Evolutionary conservation across 2,329 filamentous ascomycete species (phyloP).

Genomic region (Alternaria brassicicola): DNA sequence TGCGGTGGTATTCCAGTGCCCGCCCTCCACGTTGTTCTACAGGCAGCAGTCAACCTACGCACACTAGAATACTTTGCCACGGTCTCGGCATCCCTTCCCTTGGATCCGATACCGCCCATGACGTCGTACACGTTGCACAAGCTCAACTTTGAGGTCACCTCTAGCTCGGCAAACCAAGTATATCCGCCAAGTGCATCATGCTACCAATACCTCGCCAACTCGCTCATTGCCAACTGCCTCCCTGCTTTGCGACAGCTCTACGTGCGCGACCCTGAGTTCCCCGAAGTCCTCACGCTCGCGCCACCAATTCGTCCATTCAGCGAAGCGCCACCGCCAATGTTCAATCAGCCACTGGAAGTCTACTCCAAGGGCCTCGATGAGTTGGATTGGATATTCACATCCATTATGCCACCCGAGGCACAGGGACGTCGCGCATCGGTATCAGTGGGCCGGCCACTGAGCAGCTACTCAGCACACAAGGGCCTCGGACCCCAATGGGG

Average conservation of each 20-base stretch:
- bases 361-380: conserved; percentile 72
- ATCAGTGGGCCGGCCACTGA: conserved; percentile 52
- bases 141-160: conserved; percentile 83
- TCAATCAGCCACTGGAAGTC: conserved; percentile 65
- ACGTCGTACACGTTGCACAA: conserved; percentile 71
- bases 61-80: conserved; percentile 64
- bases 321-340: conserved; percentile 47
- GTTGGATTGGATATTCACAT: conserved; percentile 71
- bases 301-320: conserved; percentile 66
- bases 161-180: conserved; percentile 62
- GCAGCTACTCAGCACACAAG: conserved; percentile 53
- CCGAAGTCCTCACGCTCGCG: conserved; percentile 76
- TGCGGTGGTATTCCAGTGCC: conserved; percentile 70
- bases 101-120: conserved; percentile 66
- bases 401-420: conserved; percentile 60
- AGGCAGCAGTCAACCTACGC: conserved; percentile 62
- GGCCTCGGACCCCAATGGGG: conserved; percentile 63
- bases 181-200: conserved; percentile 65
- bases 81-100: conserved; percentile 63
- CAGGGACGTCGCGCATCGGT: conserved; percentile 49
- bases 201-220: conserved; percentile 85
- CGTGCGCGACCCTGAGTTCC: conserved; percentile 83
- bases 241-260: conserved; percentile 78
- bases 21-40: conserved; percentile 66
- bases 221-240: conserved; percentile 75